Conservation (phyloP, 495 filamentous ascomycete genomes). For the Neurospora hispaniola region DNA sequence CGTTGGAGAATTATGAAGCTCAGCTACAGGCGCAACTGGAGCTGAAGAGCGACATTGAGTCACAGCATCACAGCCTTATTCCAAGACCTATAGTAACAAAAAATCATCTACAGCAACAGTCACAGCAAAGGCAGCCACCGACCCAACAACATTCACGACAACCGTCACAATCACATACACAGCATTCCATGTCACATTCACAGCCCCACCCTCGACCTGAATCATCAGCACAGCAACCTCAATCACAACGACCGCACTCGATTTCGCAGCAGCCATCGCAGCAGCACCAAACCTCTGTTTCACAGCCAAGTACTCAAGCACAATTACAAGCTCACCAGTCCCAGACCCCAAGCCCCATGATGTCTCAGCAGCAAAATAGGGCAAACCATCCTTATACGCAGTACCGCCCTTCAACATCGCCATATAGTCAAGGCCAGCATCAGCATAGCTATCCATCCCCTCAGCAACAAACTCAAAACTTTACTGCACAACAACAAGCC, state of each 20-base stretch:
- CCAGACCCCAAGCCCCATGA: slow-evolving; percentile 9
- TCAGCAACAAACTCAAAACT: slow-evolving; percentile 12
- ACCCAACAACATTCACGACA: slow-evolving; percentile 8
- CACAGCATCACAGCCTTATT: slow-evolving; percentile 1
- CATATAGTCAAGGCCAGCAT: slow-evolving; percentile 12
- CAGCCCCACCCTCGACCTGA: slow-evolving; percentile 11
- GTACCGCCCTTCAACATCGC: slow-evolving; percentile 12
- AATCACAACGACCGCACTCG: slow-evolving; percentile 14
- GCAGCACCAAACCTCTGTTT: not conserved
- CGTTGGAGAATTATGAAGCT: slow-evolving; percentile 22
- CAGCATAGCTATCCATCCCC: slow-evolving; percentile 9
- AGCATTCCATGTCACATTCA: slow-evolving; percentile 11
- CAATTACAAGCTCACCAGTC: slow-evolving; percentile 1
- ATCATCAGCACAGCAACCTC: slow-evolving; percentile 12
- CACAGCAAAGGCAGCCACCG: slow-evolving; percentile 17
- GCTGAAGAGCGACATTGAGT: slow-evolving; percentile 15
- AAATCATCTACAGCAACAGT: slow-evolving; percentile 15
- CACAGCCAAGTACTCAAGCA: not conserved
- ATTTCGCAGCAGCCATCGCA: slow-evolving; percentile 1
- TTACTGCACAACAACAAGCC: not conserved
- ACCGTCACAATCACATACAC: slow-evolving; percentile 6
- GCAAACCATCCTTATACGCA: slow-evolving; percentile 14
- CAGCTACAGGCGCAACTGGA: slow-evolving; percentile 24
- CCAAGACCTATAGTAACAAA: slow-evolving; percentile 6
- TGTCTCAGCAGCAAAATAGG: slow-evolving; percentile 9